Conservation (phyloP, 116 monocot species). For the Phalaenopsis hybrid region DNA sequence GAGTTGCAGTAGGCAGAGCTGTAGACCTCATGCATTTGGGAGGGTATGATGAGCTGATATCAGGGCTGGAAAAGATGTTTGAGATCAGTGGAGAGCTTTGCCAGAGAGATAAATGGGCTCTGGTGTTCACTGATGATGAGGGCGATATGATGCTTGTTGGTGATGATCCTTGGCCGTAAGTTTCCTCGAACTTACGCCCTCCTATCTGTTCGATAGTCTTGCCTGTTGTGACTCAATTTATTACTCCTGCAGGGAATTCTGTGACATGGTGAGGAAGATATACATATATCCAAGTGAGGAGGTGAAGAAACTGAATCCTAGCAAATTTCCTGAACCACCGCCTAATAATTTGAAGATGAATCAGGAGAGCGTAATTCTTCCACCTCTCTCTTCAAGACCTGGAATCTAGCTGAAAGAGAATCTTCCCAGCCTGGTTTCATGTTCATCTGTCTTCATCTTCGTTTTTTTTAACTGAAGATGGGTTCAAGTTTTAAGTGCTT, state of each 20-base stretch:
- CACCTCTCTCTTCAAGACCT: neutral
- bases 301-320: conserved; percentile 41
- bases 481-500: too few species aligned
- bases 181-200: neutral
- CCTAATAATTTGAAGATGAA: neutral
- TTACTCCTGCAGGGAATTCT: conserved; percentile 35
- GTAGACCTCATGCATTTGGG: conserved; percentile 52
- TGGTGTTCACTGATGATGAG: conserved; percentile 81
- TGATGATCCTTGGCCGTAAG: conserved; percentile 78
- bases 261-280: conserved; percentile 47
- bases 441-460: neutral
- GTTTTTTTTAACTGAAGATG: neutral
- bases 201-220: neutral
- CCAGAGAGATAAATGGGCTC: conserved; percentile 61
- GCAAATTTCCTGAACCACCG: neutral
- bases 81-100: conserved; percentile 71
- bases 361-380: neutral
- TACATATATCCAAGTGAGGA: conserved; percentile 43
- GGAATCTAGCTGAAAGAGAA: neutral
- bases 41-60: conserved; percentile 53
- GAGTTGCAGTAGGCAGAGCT: conserved; percentile 74
- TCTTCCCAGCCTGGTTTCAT: too few species aligned
- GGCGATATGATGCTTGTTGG: conserved; percentile 84
- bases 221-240: neutral
- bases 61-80: conserved; percentile 74